Evolutionary conservation across 805 yeast species (phyloP).

Genomic region (Lipomyces starkeyi): DNA sequence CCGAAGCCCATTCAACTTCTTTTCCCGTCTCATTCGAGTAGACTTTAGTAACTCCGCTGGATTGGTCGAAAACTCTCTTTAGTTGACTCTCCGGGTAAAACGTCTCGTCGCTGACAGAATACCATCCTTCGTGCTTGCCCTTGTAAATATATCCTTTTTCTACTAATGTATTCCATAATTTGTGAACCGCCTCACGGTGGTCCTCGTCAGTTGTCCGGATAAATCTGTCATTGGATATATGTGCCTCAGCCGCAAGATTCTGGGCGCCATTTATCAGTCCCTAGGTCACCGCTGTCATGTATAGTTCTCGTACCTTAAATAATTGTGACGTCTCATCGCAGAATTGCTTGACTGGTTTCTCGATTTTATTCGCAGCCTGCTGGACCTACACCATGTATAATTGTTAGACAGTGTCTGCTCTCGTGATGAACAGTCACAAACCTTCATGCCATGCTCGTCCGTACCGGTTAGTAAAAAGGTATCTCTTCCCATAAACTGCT

Average conservation of each 20-base stretch:
- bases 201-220: constrained; percentile 90
- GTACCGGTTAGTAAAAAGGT: constrained; percentile 84
- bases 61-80: constrained; percentile 47
- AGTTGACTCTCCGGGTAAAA: constrained; percentile 87
- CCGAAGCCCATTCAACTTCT: constrained; percentile 76
- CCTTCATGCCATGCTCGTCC: constrained; percentile 93
- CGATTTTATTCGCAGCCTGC: constrained; percentile 70
- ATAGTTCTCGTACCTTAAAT: constrained; percentile 52
- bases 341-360: constrained; percentile 64
- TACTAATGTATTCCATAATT: constrained; percentile 66
- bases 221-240: constrained; percentile 72
- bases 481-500: constrained; percentile 52
- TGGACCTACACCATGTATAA: constrained; percentile 56
- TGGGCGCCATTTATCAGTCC: neutral
- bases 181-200: constrained; percentile 67
- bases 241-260: constrained; percentile 61
- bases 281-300: neutral
- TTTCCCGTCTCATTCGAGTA: constrained; percentile 70
- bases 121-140: constrained; percentile 93
- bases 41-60: constrained; percentile 40
- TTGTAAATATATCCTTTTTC: constrained; percentile 73
- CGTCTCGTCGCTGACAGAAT: constrained; percentile 91
- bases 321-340: constrained; percentile 72
- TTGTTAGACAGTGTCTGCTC: neutral
- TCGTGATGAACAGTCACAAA: neutral